Evolutionary conservation across 2,329 filamentous ascomycete genomes (phyloP).

Genomic region (Magnaporthiopsis rhizophila): DNA sequence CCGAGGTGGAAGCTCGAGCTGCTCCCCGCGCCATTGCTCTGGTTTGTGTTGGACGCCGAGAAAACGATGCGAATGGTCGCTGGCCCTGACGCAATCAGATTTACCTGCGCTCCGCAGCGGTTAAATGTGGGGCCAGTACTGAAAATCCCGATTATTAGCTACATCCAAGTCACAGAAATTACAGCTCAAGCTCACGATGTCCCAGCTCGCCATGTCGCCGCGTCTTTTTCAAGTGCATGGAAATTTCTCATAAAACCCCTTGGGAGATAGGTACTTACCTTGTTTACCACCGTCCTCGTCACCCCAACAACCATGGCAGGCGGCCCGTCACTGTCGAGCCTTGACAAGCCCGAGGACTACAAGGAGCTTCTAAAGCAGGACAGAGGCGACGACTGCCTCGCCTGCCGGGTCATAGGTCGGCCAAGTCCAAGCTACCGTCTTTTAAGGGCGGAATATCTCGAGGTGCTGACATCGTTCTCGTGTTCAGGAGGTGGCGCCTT

Average conservation of each 20-base stretch:
- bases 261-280: no score
- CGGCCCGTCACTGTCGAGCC: conserved; percentile 25
- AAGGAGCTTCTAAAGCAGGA: conserved; percentile 49
- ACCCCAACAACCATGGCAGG: neutral
- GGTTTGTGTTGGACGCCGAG: neutral
- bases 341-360: conserved; percentile 54
- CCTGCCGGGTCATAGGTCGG: conserved; percentile 65
- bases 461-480: neutral
- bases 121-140: neutral
- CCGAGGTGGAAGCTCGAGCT: neutral
- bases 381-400: conserved; percentile 56
- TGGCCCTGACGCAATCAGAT: neutral
- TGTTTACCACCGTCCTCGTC: neutral
- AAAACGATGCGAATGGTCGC: neutral
- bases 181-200: no score
- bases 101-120: neutral
- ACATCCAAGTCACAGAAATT: no score
- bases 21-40: neutral
- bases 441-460: neutral
- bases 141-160: neutral
- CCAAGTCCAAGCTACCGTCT: conserved; percentile 12
- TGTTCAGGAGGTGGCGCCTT: conserved; percentile 63
- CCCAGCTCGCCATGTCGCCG: neutral
- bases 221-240: no score
- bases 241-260: neutral